Conservation (phyloP, 225 moss, liverwort and hornwort genomes). For the Sphagnum tenellum region DNA sequence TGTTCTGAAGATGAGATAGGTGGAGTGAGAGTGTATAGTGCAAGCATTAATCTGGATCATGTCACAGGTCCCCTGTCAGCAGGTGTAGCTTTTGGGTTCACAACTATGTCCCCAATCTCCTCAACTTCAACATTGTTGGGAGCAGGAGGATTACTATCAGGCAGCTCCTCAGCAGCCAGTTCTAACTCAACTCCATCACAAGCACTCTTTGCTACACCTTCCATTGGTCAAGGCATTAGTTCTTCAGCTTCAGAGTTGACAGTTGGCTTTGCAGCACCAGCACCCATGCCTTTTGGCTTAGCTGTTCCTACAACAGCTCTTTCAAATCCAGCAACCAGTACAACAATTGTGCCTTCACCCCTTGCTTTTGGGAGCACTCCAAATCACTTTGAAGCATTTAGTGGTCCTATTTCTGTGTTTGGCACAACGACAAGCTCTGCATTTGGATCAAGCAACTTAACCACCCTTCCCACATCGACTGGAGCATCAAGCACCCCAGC, state of each 20-base stretch:
- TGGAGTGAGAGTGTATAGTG: no score
- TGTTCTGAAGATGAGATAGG: no score
- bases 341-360: conserved; percentile 11
- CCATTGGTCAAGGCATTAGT: conserved; percentile 28
- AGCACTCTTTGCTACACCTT: conserved; percentile 21
- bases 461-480: conserved; percentile 14
- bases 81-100: conserved; percentile 38
- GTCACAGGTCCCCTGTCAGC: no score
- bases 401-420: conserved; percentile 20
- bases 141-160: not conserved
- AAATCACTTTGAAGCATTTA: conserved; percentile 23
- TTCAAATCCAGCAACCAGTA: conserved; percentile 18
- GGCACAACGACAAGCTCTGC: conserved; percentile 23
- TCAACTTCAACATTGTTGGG: no score
- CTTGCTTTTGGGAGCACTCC: conserved; percentile 24
- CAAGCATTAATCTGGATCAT: no score
- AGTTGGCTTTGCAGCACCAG: conserved; percentile 3
- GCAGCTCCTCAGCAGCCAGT: conserved; percentile 3
- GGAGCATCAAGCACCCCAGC: conserved; percentile 20
- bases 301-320: conserved; percentile 22
- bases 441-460: conserved; percentile 22
- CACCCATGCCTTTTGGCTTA: conserved; percentile 30
- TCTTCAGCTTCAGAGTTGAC: conserved; percentile 11
- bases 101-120: conserved; percentile 10
- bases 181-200: conserved; percentile 13